A percentile compares a stretch with the other conserved stretches of the same genome.
Conservation (phyloP, 176 grass and related monocot genomes). For the Carex cristatella region DNA sequence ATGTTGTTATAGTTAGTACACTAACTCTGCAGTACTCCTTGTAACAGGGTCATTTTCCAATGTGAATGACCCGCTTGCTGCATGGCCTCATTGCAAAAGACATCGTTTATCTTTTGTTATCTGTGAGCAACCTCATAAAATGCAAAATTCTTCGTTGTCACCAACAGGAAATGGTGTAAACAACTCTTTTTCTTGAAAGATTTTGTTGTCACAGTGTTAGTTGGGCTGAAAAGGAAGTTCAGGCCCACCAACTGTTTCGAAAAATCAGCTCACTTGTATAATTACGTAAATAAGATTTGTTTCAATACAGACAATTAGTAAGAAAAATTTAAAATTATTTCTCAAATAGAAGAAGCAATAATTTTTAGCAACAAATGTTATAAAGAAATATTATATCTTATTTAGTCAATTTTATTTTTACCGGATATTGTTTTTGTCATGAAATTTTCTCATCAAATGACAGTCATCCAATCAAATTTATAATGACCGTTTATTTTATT, state of each 20-base stretch:
- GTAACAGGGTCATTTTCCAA: background rate
- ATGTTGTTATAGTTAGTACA: no score
- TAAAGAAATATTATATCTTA: no score
- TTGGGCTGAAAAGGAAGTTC: background rate
- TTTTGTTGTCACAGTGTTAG: background rate
- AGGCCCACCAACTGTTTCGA: background rate
- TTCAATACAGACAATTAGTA: no score
- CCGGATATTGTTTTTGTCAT: no score
- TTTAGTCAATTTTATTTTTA: no score
- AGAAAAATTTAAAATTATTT: no score
- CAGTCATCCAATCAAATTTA: no score
- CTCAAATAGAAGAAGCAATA: no score
- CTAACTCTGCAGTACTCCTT: background rate
- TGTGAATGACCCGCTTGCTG: background rate
- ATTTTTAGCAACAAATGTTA: no score
- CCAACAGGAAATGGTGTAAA: background rate
- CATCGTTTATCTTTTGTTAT: background rate
- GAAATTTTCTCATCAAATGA: no score
- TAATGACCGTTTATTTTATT: no score
- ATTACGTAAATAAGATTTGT: background rate
- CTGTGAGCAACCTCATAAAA: background rate
- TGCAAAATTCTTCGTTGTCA: background rate
- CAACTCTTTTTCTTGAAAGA: background rate
- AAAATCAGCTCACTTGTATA: background rate
- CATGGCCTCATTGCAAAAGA: background rate